Conservation (phyloP, 768 basidiomycete species). For the Astraeus odoratus region DNA sequence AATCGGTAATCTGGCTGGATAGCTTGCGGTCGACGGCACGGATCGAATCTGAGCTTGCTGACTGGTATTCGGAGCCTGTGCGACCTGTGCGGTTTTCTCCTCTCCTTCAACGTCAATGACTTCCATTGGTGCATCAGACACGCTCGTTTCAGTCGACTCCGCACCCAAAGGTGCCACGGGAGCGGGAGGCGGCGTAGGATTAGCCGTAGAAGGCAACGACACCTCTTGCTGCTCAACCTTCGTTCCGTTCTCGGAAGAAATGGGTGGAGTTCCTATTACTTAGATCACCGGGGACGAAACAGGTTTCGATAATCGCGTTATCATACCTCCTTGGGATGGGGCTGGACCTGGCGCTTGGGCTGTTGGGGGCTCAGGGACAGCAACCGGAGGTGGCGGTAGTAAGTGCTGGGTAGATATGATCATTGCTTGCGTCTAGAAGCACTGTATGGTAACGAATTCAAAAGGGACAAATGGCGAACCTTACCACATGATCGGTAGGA, state of each 20-base stretch:
- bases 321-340: constrained; percentile 23
- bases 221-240: constrained; percentile 30
- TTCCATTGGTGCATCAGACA: constrained; percentile 33
- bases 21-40: constrained; percentile 24
- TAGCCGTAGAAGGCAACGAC: constrained; percentile 26
- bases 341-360: constrained; percentile 16
- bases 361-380: constrained; percentile 19
- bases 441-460: constrained; percentile 2
- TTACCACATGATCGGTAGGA: constrained; percentile 45
- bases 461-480: background rate
- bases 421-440: constrained; percentile 78
- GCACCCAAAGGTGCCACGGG: constrained; percentile 10
- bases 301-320: background rate
- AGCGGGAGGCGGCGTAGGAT: constrained; percentile 25
- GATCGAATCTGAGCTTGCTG: constrained; percentile 11
- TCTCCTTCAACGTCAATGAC: constrained; percentile 46
- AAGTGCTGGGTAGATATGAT: constrained; percentile 84
- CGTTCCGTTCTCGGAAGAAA: constrained; percentile 18
- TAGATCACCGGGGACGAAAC: background rate
- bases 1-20: constrained; percentile 45
- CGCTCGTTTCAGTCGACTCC: constrained; percentile 15
- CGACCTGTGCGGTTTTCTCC: constrained; percentile 23
- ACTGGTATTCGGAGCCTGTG: constrained; percentile 20
- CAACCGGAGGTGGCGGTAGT: constrained; percentile 30
- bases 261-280: constrained; percentile 16